Evolutionary conservation across 345 rosid genomes (phyloP).

Genomic region (Sonneratia caseolaris): DNA sequence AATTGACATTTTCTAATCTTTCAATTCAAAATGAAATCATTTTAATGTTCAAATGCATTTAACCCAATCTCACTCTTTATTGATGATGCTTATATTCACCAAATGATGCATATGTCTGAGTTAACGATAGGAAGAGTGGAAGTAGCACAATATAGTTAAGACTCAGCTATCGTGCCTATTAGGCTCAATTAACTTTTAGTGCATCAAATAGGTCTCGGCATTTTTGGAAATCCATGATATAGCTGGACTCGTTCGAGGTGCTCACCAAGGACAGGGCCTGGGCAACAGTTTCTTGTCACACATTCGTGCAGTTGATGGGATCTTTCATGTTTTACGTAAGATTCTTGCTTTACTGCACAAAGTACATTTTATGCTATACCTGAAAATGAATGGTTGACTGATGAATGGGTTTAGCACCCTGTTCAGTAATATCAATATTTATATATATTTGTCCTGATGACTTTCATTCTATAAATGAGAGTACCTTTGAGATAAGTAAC

Average conservation of each 20-base stretch:
- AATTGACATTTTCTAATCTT: not conserved
- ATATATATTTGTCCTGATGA: not conserved
- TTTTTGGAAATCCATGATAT: conserved; percentile 96
- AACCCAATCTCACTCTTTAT: not conserved
- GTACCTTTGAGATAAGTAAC: not conserved
- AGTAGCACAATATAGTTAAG: not conserved
- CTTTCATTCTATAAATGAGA: not conserved
- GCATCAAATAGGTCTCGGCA: conserved; percentile 53
- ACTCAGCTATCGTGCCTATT: not conserved
- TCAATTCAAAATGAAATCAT: not conserved
- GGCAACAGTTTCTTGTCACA: conserved; percentile 96
- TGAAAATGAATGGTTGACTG: not conserved
- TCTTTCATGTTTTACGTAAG: conserved; percentile 93
- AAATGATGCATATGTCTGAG: not conserved
- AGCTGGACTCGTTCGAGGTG: conserved; percentile 94
- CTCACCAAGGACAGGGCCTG: conserved; percentile 93
- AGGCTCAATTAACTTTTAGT: conserved; percentile 1
- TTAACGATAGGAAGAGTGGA: not conserved
- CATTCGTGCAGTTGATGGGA: conserved; percentile 98
- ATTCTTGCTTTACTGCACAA: not conserved
- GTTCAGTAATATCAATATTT: too few relatives aligned
- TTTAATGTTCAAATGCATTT: not conserved
- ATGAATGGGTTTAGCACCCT: not conserved
- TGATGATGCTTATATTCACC: not conserved
- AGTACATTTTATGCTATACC: not conserved